Percentiles rank a stretch among this genome's conserved stretches.
These are phyloP conservation scores for Nannochloris sp. DNA, from an alignment of 139 green algal genomes.

Conservation along the genomic window DNA sequence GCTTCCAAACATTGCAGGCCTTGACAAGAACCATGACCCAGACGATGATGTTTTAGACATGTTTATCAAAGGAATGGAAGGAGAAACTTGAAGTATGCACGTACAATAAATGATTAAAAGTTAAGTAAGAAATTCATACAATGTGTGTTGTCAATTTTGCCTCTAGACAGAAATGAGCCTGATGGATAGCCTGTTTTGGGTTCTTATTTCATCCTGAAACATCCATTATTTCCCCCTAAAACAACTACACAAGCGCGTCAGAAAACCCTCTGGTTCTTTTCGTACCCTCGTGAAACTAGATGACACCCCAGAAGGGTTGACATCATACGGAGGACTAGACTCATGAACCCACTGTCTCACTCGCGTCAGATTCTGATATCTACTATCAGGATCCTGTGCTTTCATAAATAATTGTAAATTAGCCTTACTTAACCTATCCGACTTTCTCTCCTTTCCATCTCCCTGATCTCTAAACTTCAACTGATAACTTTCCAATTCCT, in stretches of 20 bases:
- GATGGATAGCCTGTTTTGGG: too few species aligned
- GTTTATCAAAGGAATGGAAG: constrained; percentile 4
- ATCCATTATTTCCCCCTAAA: too few species aligned
- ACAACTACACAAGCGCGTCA: too few species aligned
- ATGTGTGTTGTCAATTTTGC: too few species aligned
- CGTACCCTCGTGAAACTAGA: background rate
- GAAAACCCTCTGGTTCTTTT: background rate
- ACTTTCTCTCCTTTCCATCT: background rate
- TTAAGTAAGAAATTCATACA: too few species aligned
- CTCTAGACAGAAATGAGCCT: too few species aligned
- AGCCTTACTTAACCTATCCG: background rate
- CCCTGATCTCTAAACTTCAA: too few species aligned
- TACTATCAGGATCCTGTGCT: background rate
- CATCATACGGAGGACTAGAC: constrained; percentile 25
- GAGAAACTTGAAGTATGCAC: background rate
- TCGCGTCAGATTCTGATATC: constrained; percentile 8
- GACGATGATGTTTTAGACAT: background rate
- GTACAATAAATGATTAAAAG: too few species aligned
- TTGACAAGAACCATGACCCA: background rate
- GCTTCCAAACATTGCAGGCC: background rate
- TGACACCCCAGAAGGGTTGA: constrained; percentile 7
- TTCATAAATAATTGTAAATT: constrained; percentile 10
- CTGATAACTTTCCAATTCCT: too few species aligned
- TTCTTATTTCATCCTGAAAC: too few species aligned
- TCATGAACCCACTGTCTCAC: constrained; percentile 29